These are phyloP conservation scores for Monilinia fructigena DNA, from an alignment of 2,329 filamentous ascomycete species.

Conservation along the genomic window DNA sequence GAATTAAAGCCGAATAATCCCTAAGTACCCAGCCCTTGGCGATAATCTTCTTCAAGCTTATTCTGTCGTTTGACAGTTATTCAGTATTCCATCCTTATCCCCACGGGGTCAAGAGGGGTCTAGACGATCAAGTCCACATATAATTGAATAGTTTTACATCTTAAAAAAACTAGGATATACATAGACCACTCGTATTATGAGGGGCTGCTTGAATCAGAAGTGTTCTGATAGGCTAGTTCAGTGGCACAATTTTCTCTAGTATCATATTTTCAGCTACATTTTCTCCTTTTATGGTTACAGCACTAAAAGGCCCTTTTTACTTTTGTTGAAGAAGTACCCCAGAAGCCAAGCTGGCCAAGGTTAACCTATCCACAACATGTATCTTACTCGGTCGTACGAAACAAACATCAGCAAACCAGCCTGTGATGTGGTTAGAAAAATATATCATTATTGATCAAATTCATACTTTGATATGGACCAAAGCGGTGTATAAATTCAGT, in stretches of 20 bases:
- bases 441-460: conserved; percentile 17
- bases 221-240: not conserved
- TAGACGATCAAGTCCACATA: not conserved
- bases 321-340: conserved; percentile 10
- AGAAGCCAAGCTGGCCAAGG: conserved; percentile 15
- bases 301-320: conserved; percentile 18
- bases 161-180: not conserved
- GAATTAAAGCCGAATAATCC: conserved; percentile 15
- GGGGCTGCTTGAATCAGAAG: not conserved
- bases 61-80: conserved; percentile 2
- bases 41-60: conserved; percentile 11
- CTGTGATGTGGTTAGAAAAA: not conserved
- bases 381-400: not conserved
- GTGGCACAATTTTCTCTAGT: conserved; percentile 2
- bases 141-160: not conserved
- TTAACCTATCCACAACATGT: conserved; percentile 13
- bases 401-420: not conserved
- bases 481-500: conserved; percentile 1
- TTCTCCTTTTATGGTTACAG: conserved; percentile 16
- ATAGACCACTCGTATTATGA: not conserved
- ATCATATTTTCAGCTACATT: conserved; percentile 4
- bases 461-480: not conserved
- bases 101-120: not conserved
- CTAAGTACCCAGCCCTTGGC: conserved; percentile 19
- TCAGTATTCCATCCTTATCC: not conserved